Evolutionary conservation across 2,329 filamentous ascomycete species (phyloP).

Genomic region (Tothia fuscella): DNA sequence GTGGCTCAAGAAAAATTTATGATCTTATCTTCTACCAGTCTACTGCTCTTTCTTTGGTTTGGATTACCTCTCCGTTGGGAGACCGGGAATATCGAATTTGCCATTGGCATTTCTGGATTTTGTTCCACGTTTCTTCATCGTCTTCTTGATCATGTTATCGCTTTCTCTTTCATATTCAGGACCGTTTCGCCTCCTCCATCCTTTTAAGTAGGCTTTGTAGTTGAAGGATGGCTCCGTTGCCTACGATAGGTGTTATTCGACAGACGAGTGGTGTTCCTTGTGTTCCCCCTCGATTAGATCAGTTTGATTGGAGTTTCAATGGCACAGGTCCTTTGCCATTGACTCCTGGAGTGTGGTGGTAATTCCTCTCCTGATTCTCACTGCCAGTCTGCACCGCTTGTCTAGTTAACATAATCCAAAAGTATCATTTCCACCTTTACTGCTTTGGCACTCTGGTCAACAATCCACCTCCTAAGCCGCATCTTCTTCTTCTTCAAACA

Average conservation of each 20-base stretch:
- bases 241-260: not conserved
- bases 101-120: not conserved
- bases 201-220: not conserved
- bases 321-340: not conserved
- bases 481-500: constrained; percentile 36
- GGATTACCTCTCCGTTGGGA: too few species aligned
- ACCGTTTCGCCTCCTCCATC: not conserved
- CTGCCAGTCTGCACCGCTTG: not conserved
- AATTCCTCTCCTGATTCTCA: not conserved
- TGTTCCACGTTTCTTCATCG: not conserved
- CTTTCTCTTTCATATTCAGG: not conserved
- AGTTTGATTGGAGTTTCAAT: constrained; percentile 8
- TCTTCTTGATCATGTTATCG: not conserved
- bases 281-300: not conserved
- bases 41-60: too few species aligned
- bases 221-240: not conserved
- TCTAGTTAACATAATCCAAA: not conserved
- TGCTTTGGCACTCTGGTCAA: constrained; percentile 25
- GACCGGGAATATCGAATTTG: not conserved
- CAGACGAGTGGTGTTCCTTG: constrained; percentile 1
- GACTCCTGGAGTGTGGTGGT: constrained; percentile 7
- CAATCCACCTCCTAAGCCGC: constrained; percentile 34
- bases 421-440: constrained; percentile 5
- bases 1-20: too few species aligned
- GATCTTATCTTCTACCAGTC: too few species aligned